These are phyloP conservation scores for Aspergillus sp. DNA, from an alignment of 2,329 filamentous ascomycete genomes.

Conservation along the genomic window DNA sequence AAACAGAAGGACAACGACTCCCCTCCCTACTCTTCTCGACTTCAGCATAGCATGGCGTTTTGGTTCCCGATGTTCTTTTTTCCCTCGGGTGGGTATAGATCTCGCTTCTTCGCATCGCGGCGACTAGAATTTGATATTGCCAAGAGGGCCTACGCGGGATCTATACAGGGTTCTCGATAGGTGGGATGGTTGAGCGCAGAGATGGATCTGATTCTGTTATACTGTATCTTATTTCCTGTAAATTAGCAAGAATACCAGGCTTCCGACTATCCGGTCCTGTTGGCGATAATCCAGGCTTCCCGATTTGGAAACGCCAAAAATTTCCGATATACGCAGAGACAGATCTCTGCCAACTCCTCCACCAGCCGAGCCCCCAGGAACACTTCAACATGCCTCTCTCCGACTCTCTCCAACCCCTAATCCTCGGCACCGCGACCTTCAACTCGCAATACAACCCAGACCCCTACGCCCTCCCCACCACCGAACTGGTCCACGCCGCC, in stretches of 20 bases:
- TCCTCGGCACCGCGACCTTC: slow-evolving; percentile 43
- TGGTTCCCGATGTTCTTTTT: slow-evolving; percentile 12
- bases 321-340: too few relatives aligned
- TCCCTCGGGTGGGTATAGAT: slow-evolving; percentile 14
- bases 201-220: background rate
- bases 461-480: slow-evolving; percentile 41
- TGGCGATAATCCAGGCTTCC: too few relatives aligned
- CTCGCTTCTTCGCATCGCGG: background rate
- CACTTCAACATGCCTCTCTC: slow-evolving; percentile 28
- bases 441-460: slow-evolving; percentile 42
- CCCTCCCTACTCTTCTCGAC: slow-evolving; percentile 12
- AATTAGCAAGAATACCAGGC: too few relatives aligned
- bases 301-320: too few relatives aligned
- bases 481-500: slow-evolving; percentile 39
- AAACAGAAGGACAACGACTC: background rate
- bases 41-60: slow-evolving; percentile 36
- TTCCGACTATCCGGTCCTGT: too few relatives aligned
- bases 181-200: too few relatives aligned
- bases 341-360: background rate
- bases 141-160: too few relatives aligned
- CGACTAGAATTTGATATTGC: too few relatives aligned
- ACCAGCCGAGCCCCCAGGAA: slow-evolving; percentile 6
- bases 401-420: slow-evolving; percentile 34
- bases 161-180: too few relatives aligned
- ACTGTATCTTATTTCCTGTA: background rate